Conservation (phyloP, 2,329 filamentous ascomycete genomes). For the Fusarium circinatum region DNA sequence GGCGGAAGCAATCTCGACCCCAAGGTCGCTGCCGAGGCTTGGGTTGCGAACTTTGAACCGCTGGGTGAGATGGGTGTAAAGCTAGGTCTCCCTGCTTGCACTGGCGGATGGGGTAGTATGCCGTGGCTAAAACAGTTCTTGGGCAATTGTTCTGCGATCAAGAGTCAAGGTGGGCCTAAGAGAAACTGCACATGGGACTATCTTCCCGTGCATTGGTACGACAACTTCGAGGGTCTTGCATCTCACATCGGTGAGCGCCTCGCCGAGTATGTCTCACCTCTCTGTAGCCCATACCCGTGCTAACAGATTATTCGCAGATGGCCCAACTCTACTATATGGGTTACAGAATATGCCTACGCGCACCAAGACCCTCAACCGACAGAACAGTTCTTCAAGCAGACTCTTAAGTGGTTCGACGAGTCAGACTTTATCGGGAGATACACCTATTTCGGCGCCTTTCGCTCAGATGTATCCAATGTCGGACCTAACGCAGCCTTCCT, state of each 20-base stretch:
- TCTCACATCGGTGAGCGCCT: slow-evolving; percentile 69
- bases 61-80: slow-evolving; percentile 71
- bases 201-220: slow-evolving; percentile 74
- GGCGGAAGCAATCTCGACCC: slow-evolving; percentile 74
- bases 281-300: neutral
- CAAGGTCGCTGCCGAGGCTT: slow-evolving; percentile 70
- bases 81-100: slow-evolving; percentile 77
- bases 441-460: slow-evolving; percentile 80
- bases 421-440: slow-evolving; percentile 70
- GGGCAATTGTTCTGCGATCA: slow-evolving; percentile 67
- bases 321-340: slow-evolving; percentile 73
- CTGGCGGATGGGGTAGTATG: slow-evolving; percentile 68
- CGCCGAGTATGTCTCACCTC: slow-evolving; percentile 46
- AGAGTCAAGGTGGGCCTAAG: slow-evolving; percentile 54
- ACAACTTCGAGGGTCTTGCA: slow-evolving; percentile 74
- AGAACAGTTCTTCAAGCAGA: slow-evolving; percentile 75
- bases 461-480: slow-evolving; percentile 75
- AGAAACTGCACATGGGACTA: slow-evolving; percentile 72
- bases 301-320: slow-evolving; percentile 54
- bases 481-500: slow-evolving; percentile 79
- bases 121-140: slow-evolving; percentile 76
- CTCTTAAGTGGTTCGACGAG: slow-evolving; percentile 72
- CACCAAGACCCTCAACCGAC: slow-evolving; percentile 66
- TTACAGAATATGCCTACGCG: slow-evolving; percentile 79
- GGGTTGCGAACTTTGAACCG: slow-evolving; percentile 78